These are phyloP conservation scores for Borealophlyctis nickersoniae DNA, from an alignment of 192 early-diverging fungal genomes.

Conservation along the genomic window DNA sequence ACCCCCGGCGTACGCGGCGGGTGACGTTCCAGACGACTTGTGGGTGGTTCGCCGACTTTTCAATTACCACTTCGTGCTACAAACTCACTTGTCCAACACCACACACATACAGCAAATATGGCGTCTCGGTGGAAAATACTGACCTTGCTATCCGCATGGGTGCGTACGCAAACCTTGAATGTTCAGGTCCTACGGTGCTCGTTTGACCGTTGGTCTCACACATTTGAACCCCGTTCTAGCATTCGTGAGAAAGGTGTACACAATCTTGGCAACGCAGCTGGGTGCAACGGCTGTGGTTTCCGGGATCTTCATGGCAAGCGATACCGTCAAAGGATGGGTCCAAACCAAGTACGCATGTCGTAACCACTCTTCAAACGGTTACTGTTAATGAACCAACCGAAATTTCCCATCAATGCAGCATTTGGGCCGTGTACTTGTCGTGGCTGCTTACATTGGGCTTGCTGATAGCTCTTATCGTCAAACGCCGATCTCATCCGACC, in stretches of 20 bases:
- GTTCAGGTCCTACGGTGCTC: no score
- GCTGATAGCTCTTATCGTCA: constrained; percentile 52
- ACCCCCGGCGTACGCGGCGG: background rate
- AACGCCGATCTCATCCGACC: constrained; percentile 57
- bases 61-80: background rate
- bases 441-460: constrained; percentile 47
- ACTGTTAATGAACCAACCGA: background rate
- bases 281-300: background rate
- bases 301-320: background rate
- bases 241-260: background rate
- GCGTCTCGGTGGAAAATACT: background rate
- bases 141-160: background rate
- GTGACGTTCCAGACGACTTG: background rate
- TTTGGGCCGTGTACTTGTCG: constrained; percentile 58
- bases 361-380: background rate
- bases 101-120: background rate
- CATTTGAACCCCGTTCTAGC: background rate
- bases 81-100: background rate
- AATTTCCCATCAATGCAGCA: constrained; percentile 33
- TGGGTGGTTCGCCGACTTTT: background rate
- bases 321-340: background rate
- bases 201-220: no score
- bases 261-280: background rate
- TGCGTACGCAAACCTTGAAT: no score
- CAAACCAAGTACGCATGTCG: background rate